A percentile compares a stretch with the other conserved stretches of the same genome.
Conservation (phyloP, 2,329 filamentous ascomycete species). For the Aspergillus hiratsukae region DNA sequence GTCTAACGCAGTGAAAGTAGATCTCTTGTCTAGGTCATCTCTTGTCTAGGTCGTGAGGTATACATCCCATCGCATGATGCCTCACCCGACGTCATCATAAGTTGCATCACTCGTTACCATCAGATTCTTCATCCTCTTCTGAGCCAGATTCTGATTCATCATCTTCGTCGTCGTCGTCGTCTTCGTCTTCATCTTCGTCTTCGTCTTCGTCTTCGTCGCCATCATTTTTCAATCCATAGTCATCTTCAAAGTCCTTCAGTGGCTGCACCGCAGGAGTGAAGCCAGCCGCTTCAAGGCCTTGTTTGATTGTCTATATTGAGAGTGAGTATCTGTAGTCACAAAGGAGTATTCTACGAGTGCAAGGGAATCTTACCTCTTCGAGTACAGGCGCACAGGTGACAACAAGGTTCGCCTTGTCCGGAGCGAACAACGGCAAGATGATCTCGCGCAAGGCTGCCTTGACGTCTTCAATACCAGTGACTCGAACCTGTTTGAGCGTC, state of each 20-base stretch:
- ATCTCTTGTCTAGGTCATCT: background rate
- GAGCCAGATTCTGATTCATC: constrained; percentile 43
- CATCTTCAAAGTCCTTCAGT: constrained; percentile 78
- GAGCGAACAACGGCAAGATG: constrained; percentile 73
- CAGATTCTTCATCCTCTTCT: constrained; percentile 45
- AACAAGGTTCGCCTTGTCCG: constrained; percentile 76
- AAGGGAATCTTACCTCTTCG: constrained; percentile 63
- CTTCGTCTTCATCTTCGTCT: constrained; percentile 51
- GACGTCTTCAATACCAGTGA: constrained; percentile 72
- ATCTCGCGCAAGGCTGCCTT: constrained; percentile 68
- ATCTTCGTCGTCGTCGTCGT: constrained; percentile 34
- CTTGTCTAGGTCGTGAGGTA: background rate
- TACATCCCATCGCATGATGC: constrained; percentile 8
- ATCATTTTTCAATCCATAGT: constrained; percentile 71
- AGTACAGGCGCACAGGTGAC: constrained; percentile 84
- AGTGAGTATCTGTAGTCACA: constrained; percentile 15
- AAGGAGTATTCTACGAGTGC: background rate
- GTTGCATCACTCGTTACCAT: constrained; percentile 25
- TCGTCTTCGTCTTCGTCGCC: constrained; percentile 58
- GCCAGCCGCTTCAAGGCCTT: constrained; percentile 67
- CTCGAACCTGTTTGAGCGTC: constrained; percentile 71
- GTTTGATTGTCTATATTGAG: constrained; percentile 61
- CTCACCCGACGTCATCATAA: constrained; percentile 4
- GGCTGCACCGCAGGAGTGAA: constrained; percentile 73
- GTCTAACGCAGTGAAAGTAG: background rate